Base-by-base conservation (phyloP, 2,329 filamentous ascomycete genomes). In the Fusarium succisae region DNA sequence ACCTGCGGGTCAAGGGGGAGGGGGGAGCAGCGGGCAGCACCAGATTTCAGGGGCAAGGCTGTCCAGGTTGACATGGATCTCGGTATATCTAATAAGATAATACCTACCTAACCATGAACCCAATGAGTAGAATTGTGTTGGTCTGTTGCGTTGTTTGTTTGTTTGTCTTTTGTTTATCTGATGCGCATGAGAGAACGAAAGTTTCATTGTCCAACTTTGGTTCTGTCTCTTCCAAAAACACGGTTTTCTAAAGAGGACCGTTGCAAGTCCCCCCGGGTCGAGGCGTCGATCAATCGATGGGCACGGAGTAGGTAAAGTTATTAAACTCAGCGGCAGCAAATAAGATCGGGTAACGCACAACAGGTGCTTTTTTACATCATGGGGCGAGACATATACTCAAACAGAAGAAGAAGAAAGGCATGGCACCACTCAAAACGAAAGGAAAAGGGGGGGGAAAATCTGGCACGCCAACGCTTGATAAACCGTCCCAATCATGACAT, bases 41-140 rank as follows among this genome's bases (percentile, higher is more conserved):
- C 66, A 75, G 73, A 75, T 75, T 75, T 75, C 73, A 75, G 73
- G 73, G 73, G 73, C 73, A 76, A 70, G 72, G 54, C 69, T 73
- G 54, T 51, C 47, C 15, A 32, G 47, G 47, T 62, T 59, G 60
- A 51, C 72, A 75, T 63, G 72, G 72, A 66, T 70, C 50, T 64
- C 22, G 35, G 41, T 38, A 39, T 54, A 39, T 54, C 24, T 48
- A 63, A 38, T 51, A 13, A 51, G 48, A 51, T 51, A 24, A 24
- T 55, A 44, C 66, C 45, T 55, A 44, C 66, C 45, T 53, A 38
- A 69, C 48, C 63, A 68, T 62, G 47, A 43, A 26, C 57, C 66
- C 35, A 22, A 54, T n/a, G 14, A 50, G 51, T 54, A 47, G 50
- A 41, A 43, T n/a, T 41, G 28, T 22, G 47, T 30, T 43, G 51